phyloP scores from a whole-genome alignment of 2,329 filamentous ascomycete species.

The Anisogramma anomala region DNA sequence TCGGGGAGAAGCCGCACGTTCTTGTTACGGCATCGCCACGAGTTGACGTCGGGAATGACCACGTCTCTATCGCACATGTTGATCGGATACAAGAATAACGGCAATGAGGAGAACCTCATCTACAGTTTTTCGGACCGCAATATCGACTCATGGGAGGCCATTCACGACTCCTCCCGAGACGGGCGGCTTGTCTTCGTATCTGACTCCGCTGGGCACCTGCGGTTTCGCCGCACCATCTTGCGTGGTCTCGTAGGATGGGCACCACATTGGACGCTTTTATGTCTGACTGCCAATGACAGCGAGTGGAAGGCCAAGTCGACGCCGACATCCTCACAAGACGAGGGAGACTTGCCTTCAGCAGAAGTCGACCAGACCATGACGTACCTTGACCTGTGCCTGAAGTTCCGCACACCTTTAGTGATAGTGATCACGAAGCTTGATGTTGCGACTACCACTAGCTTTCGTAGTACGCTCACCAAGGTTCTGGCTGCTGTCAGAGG shows the following conservation, averaged over 20 bases:
- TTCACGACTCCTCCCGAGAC: conserved; percentile 64
- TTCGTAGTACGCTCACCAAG: conserved; percentile 60
- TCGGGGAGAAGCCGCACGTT: conserved; percentile 81
- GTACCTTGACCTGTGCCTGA: conserved; percentile 75
- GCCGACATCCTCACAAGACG: conserved; percentile 36
- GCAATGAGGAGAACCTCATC: conserved; percentile 31
- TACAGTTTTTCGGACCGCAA: conserved; percentile 81
- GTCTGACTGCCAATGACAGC: conserved; percentile 68
- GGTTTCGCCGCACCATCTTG: conserved; percentile 79
- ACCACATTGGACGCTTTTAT: conserved; percentile 85
- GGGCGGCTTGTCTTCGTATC: conserved; percentile 78
- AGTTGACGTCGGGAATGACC: conserved; percentile 82
- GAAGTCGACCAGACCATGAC: conserved; percentile 64
- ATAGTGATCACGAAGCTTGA: conserved; percentile 89
- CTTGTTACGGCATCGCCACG: conserved; percentile 83
- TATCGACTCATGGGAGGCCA: conserved; percentile 87
- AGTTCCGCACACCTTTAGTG: conserved; percentile 63
- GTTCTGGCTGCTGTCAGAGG: conserved; percentile 69
- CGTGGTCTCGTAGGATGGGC: conserved; percentile 90
- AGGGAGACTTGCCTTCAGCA: conserved; percentile 36
- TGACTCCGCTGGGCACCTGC: conserved; percentile 82
- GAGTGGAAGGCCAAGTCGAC: conserved; percentile 28
- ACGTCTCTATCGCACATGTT: conserved; percentile 92
- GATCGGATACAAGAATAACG: conserved; percentile 57
- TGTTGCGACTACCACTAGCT: conserved; percentile 58